These are phyloP conservation scores for Stylosanthes scabra DNA, from an alignment of 331 rosid genomes.

Conservation along the genomic window DNA sequence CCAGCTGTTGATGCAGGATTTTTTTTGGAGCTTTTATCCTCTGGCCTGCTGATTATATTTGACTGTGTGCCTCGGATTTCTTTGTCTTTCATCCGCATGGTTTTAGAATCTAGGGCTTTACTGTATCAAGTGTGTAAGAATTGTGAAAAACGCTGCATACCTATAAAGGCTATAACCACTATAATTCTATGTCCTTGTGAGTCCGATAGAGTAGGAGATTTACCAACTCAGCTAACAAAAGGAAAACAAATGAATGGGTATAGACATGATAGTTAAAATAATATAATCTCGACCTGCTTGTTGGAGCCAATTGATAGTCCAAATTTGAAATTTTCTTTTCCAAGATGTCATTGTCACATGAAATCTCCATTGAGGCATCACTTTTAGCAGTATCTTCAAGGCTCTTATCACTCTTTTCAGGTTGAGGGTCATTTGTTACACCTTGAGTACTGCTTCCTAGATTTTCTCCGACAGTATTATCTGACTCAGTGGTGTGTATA, in stretches of 20 bases:
- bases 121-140: constrained; percentile 52
- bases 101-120: constrained; percentile 41
- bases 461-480: constrained; percentile 47
- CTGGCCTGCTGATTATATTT: constrained; percentile 43
- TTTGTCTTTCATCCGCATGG: constrained; percentile 40
- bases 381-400: constrained; percentile 40
- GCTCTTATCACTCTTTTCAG: constrained; percentile 45
- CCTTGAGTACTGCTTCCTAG: constrained; percentile 42
- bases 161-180: background rate
- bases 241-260: constrained; percentile 25
- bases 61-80: constrained; percentile 44
- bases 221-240: constrained; percentile 27
- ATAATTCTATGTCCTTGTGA: constrained; percentile 10
- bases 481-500: constrained; percentile 35
- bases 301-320: constrained; percentile 45
- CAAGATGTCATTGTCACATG: constrained; percentile 40
- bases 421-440: constrained; percentile 41
- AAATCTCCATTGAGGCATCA: constrained; percentile 41
- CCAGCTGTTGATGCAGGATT: constrained; percentile 48
- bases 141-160: constrained; percentile 18
- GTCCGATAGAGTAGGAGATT: constrained; percentile 28
- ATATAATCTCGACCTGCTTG: constrained; percentile 57
- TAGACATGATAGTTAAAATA: constrained; percentile 28
- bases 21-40: constrained; percentile 40
- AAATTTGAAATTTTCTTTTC: constrained; percentile 47